Base-by-base conservation (phyloP, 441 rosid species). In the Eruca vesicaria region DNA sequence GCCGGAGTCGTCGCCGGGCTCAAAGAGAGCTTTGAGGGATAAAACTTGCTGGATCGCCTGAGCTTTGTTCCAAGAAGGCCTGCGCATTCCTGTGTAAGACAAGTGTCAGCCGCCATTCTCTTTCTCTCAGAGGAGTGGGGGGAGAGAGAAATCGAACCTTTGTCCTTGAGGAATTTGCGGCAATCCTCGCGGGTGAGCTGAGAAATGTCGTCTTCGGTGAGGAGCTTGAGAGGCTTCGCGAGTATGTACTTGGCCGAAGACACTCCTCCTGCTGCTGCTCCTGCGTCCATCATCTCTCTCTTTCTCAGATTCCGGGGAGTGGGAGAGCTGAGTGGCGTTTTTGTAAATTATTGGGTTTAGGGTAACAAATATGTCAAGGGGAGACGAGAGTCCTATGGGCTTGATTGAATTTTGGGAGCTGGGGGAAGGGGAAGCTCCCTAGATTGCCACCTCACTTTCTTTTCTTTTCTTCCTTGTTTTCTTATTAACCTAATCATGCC, bases 11-110 rank as follows among this genome's bases (percentile, higher is more conserved):
- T 83, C 88, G 23, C 79, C 82, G 15, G 91, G 83, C 32, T 93
- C 99, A 10, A 84, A 89, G 21, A 96, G 83, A 58, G 97, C 93
- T 82, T 96, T 96, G 55, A 96, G 95, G 2, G 94, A 96, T 21
- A 96, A 76, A 29, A 96, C 99, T 82, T 96, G 99, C 87, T 96
- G 97, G 88, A 96, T 91, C 86, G 99, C 98, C 83, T 96, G 99
- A 70, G 99, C 93, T 83, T 96, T 93, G 94, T 96, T 96, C 99
- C 99, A 96, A 5, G 99, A 96, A 29, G 99, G 99, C 55, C 93
- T 86, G 19, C 99, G 88, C 99, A 96, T 96, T 82, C 99, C 99
- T 96, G 91, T 68, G 12, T n/a, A 20, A 38, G 79, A 80, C 89
- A 84, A 94, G 90, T 86, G 90, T 82, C 84, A 81, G 74, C 75